Percentiles rank a stretch among this genome's conserved stretches.
Evolutionary conservation across 495 filamentous ascomycete species (phyloP).

Genomic region (Hyphodiscus hymeniophilus): DNA sequence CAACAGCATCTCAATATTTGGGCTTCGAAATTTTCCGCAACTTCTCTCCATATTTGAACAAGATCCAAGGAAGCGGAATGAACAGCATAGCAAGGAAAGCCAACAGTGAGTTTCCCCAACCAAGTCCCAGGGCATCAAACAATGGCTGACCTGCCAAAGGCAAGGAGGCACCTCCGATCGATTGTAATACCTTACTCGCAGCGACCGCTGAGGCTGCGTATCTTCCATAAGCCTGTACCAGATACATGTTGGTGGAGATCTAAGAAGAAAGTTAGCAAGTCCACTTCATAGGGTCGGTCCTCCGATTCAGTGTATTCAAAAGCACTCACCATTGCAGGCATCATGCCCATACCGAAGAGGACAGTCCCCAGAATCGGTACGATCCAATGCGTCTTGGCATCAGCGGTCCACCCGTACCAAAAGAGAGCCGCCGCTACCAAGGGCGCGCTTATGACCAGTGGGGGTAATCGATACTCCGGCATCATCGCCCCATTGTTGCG

Average conservation of each 20-base stretch:
- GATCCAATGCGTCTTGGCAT: slow-evolving; percentile 59
- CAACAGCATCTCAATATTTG: no score
- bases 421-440: slow-evolving; percentile 56
- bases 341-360: slow-evolving; percentile 50
- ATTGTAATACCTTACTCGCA: slow-evolving; percentile 24
- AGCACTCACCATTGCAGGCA: slow-evolving; percentile 49
- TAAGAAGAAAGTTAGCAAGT: background rate
- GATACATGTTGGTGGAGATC: slow-evolving; percentile 30
- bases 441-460: slow-evolving; percentile 48
- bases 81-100: slow-evolving; percentile 5
- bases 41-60: background rate
- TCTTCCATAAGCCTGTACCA: slow-evolving; percentile 42
- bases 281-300: background rate
- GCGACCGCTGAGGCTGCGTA: slow-evolving; percentile 22
- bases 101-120: slow-evolving; percentile 6
- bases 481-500: slow-evolving; percentile 44
- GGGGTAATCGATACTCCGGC: slow-evolving; percentile 64
- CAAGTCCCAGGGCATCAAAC: slow-evolving; percentile 24
- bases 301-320: background rate
- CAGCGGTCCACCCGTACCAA: slow-evolving; percentile 63
- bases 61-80: background rate
- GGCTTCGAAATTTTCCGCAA: no score
- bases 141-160: slow-evolving; percentile 25
- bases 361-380: slow-evolving; percentile 59
- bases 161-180: slow-evolving; percentile 21